A percentile compares a stretch with the other conserved stretches of the same genome.
These are phyloP conservation scores for Rhipidocladum racemiflorum DNA, from an alignment of 176 grass and related monocot genomes.

Conservation along the genomic window DNA sequence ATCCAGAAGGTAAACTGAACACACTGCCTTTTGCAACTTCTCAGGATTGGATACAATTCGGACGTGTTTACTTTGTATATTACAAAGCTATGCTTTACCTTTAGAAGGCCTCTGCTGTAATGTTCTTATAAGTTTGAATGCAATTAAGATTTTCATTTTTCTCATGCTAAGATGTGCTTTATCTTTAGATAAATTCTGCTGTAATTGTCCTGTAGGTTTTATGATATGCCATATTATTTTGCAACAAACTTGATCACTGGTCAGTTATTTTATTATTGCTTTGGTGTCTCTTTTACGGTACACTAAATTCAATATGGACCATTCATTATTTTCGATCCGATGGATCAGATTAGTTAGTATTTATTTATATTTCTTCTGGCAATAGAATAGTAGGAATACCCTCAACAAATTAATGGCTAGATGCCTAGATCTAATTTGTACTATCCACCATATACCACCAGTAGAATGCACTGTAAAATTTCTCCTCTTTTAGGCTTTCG, in stretches of 20 bases:
- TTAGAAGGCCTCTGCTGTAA: not conserved
- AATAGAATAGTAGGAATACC: too few relatives aligned
- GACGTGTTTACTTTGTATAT: not conserved
- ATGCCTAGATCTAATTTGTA: too few relatives aligned
- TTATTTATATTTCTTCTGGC: too few relatives aligned
- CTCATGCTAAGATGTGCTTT: not conserved
- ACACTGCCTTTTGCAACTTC: not conserved
- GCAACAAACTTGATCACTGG: not conserved
- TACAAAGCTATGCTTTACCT: not conserved
- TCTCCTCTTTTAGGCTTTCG: conserved; percentile 34
- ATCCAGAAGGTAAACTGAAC: conserved; percentile 49
- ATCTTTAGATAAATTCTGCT: not conserved
- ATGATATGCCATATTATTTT: not conserved
- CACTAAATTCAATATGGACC: too few relatives aligned
- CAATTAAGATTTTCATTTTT: not conserved
- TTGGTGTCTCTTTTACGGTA: not conserved
- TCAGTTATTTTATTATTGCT: not conserved
- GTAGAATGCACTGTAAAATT: too few relatives aligned
- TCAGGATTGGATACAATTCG: conserved; percentile 3
- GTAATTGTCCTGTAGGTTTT: not conserved
- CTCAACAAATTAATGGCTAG: too few relatives aligned
- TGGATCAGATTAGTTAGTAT: too few relatives aligned
- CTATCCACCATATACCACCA: too few relatives aligned
- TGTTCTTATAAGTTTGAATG: not conserved
- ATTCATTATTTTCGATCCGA: too few relatives aligned